Base-by-base conservation (phyloP, 331 rosid genomes). In the Malus hybrid region DNA sequence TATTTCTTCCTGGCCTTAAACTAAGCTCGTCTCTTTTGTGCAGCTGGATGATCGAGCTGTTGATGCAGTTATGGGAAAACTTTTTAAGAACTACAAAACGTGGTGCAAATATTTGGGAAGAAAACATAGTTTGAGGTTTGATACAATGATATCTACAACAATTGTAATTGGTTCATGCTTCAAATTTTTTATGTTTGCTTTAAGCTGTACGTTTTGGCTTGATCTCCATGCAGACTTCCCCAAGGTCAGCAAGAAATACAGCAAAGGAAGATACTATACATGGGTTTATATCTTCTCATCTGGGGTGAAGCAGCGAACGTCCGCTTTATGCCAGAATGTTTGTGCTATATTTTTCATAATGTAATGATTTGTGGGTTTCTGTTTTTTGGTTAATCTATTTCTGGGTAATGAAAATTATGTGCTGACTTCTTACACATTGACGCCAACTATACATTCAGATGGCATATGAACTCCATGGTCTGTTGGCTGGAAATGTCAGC, bases 11-110 rank as follows among this genome's bases (percentile, higher is more conserved):
- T 19, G 82, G 76, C 33, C 67, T 32, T 36, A 32, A 57, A 57
- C 70, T 76, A 29, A 75, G 73, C 75, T 82, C 64, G 61, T 57
- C 57, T 39, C 34, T 73, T 42, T 60, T 78, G 44, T 81, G 88
- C 91, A 94, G 99, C 95, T 94, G n/a, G 97, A 94, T 80, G 97
- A 92, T 73, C 93, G 97, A 19, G 99, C 97, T 52, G 88, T 92
- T 84, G 92, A 87, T 70, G 84, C 84, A 42, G 85, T 89, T 74
- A 87, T 84, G 97, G 80, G 73, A 81, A 80, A 79, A 65, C 90
- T 94, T 77, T 94, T 94, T 71, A 92, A 89, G 83, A 94, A 92
- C 81, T 94, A 94, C 80, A 94, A 84, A 80, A 85, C 80, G 10
- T 94, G 98, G 98, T 94, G 98, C 89, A 91, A 87, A 82, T 91